Conservation (phyloP, 164 flowering plant species). For the Chimonanthus salicifolius region DNA sequence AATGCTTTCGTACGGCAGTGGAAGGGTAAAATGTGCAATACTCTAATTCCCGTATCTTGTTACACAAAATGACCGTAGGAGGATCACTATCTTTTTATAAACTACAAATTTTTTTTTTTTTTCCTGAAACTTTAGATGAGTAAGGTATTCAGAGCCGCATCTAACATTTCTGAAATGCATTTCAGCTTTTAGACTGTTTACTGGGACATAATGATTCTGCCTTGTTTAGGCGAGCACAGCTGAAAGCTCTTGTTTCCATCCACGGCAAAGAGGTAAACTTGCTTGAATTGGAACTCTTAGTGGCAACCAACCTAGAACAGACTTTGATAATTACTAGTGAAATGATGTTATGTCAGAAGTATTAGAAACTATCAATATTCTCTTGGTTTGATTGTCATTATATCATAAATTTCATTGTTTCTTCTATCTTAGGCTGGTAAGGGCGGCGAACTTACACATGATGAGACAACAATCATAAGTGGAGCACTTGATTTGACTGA, state of each 20-base stretch:
- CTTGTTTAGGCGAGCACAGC: slow-evolving; percentile 88
- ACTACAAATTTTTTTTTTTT: neutral
- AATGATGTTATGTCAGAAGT: neutral
- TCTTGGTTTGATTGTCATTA: neutral
- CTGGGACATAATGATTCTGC: slow-evolving; percentile 82
- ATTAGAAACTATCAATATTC: neutral
- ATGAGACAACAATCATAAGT: slow-evolving; percentile 95
- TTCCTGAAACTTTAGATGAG: neutral
- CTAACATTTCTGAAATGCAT: slow-evolving; percentile 9
- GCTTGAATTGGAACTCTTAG: neutral
- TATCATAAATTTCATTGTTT: neutral
- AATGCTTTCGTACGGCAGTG: no score
- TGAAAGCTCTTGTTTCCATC: slow-evolving; percentile 92
- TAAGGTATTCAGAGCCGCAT: neutral
- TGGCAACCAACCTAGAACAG: neutral
- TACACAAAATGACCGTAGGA: no score
- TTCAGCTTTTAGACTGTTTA: slow-evolving; percentile 78
- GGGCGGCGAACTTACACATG: slow-evolving; percentile 98
- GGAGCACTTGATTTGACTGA: slow-evolving; percentile 97
- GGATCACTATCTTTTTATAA: neutral
- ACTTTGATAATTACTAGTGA: neutral
- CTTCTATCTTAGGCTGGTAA: slow-evolving; percentile 68
- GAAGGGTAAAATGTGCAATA: no score
- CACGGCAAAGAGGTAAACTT: slow-evolving; percentile 78
- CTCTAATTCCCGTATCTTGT: no score